Evolutionary conservation across 2,329 filamentous ascomycete genomes (phyloP), one percentile per base, ranked within the genome.

Genomic region (Trichoderma oligosporum): DNA sequence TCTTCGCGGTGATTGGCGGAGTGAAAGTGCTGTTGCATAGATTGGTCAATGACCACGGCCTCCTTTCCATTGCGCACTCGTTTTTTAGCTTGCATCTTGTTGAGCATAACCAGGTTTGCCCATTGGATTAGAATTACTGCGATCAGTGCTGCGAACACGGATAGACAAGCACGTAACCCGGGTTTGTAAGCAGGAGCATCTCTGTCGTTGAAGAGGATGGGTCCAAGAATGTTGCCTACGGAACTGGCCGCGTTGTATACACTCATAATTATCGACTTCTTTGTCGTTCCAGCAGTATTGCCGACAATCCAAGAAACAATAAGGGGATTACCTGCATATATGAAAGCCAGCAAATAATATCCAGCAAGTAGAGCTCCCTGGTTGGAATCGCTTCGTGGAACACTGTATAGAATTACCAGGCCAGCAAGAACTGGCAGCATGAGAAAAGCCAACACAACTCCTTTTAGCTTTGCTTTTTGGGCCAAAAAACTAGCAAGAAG

Each of bases 221-320:
- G 85, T 0, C 85, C 86, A 64, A 88, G 76, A 57, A 89, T 86
- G 66, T 88, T 87, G 3, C 86, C 86, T 0, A 80, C 77, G 0
- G 83, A 80, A 2, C 78, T 77, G 0, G 81, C 84, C 1, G 81
- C 83, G 62, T 86, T 85, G 73, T 82, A 88, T 0, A 86, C 70
- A 0, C 80, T 82, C 77, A 87, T 84, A 36, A 84, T 77, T 47
- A 82, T 76, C 0, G 83, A 83, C 65, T 85, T 86, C 70, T 89
- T 88, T 2, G 85, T 87, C 14, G 79, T 82, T 6, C 86, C 86
- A 0, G 77, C 86, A 0, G 84, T 87, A 67, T 89, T 89, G 7
- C 80, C 83, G 5, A 88, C 78, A 57, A 88, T 84, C 86, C 86
- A 89, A 0, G 82, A 79, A 0, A 88, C 81, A 24, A 87, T 80